These are phyloP conservation scores for Parasitella parasitica DNA, from an alignment of 371 early-diverging fungal genomes.

Conservation along the genomic window DNA sequence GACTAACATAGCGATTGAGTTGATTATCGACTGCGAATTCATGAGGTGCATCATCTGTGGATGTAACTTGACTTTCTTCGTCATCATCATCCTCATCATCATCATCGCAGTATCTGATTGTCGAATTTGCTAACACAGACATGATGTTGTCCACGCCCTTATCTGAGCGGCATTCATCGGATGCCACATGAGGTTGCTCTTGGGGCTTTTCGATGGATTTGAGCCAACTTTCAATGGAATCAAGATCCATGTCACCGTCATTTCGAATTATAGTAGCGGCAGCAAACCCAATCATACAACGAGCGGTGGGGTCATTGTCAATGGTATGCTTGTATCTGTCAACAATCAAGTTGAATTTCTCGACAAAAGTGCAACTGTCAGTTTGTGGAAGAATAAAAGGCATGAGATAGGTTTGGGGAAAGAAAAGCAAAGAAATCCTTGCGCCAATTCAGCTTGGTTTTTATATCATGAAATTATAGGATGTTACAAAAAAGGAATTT, in stretches of 20 bases:
- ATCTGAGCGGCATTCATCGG: neutral
- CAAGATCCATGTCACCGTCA: conserved; percentile 3
- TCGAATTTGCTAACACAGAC: neutral
- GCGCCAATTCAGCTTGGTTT: neutral
- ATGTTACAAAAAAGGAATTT: neutral
- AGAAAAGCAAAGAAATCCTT: conserved; percentile 2
- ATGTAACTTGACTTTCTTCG: neutral
- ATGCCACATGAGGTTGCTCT: neutral
- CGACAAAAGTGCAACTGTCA: neutral
- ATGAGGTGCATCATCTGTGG: neutral
- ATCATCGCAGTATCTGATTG: neutral
- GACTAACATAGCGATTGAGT: neutral
- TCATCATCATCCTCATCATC: neutral
- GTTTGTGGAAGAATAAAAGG: conserved; percentile 3
- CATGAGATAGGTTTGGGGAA: neutral
- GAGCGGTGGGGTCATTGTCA: conserved; percentile 5
- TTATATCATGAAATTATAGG: neutral
- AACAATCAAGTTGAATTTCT: conserved; percentile 1
- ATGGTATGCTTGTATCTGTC: conserved; percentile 5
- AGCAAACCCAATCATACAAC: conserved; percentile 18
- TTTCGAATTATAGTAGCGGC: conserved; percentile 13
- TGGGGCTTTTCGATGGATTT: neutral
- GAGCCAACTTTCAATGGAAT: conserved; percentile 11
- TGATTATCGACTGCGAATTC: neutral
- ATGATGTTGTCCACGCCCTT: neutral